Evolutionary conservation across 805 yeast species (phyloP), one percentile per base, ranked within the genome.

Genomic region (Tanozyma kutaoensis): DNA sequence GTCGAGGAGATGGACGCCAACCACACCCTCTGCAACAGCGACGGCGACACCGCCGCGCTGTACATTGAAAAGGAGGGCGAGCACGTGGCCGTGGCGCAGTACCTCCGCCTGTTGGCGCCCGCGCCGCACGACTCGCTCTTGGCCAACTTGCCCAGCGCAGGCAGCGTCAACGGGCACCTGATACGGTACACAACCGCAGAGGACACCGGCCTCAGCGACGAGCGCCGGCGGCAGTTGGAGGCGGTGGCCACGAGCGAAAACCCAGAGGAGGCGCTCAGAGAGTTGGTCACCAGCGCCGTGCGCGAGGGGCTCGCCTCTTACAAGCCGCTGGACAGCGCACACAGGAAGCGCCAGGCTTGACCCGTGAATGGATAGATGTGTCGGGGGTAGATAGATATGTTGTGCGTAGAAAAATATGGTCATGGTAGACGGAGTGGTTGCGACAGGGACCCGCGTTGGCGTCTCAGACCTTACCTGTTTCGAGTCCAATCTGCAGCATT

Each of bases 21-120:
- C 49, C 64, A 57, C 45, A 69, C 50, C 24, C 39, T 71, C 20
- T 68, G 60, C 44, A 88, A 91, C 47, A 48, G 53, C 24, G 95
- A 81, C 15, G 93, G 82, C 3, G 66, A 69, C 42, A 85, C 88
- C 2, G 59, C 95, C 1, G 66, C 71, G 8, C 72, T 75, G 30
- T 76, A 69, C 46, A 72, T 80, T 22, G 81, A 75, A 42, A 93
- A 84, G 36, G 95, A 85, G 24, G 84, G 67, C 13, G 96, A 88
- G 37, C 76, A 66, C 38, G 86, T 91, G 2, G 94, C 84, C 21
- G 55, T 88, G 10, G 72, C 72, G 8, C 62, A 57, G 20, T 91
- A 78, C 42, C 56, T 86, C 39, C 59, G 56, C 25, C 37, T 61
- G 0, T 4, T 11, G 21, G 5, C 21, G 21, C 38, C 44, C 4